Conservation (phyloP, 208 protist genomes). For the Leishmania martiniquensis region DNA sequence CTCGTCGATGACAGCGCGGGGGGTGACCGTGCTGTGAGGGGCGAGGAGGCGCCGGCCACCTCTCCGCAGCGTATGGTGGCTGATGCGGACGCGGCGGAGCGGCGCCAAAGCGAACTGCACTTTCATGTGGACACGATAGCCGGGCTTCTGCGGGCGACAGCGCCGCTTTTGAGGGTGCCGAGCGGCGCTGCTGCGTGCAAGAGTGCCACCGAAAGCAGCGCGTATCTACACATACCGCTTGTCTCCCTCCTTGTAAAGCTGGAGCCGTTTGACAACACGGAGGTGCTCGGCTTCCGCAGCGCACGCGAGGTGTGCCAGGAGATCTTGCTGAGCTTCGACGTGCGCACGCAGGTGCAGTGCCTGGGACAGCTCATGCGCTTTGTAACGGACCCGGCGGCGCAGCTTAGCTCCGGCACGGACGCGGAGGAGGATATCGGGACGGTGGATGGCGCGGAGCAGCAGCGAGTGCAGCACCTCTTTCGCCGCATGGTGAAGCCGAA, state of each 20-base stretch:
- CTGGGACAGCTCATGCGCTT: constrained; percentile 82
- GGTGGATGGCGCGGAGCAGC: constrained; percentile 29
- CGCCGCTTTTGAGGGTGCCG: constrained; percentile 62
- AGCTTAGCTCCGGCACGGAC: constrained; percentile 37
- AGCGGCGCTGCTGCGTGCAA: constrained; percentile 1
- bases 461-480: constrained; percentile 57
- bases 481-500: constrained; percentile 88
- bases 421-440: constrained; percentile 4
- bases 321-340: constrained; percentile 79
- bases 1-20: constrained; percentile 38
- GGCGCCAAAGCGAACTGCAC: constrained; percentile 29
- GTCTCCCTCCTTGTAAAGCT: constrained; percentile 84
- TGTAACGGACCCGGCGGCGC: constrained; percentile 62
- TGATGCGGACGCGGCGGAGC: constrained; percentile 6
- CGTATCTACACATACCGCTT: constrained; percentile 76
- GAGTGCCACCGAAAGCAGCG: constrained; percentile 6
- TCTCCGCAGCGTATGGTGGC: background rate
- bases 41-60: constrained; percentile 5
- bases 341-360: constrained; percentile 82
- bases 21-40: constrained; percentile 11
- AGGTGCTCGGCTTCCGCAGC: constrained; percentile 59
- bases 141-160: constrained; percentile 69
- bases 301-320: constrained; percentile 80
- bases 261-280: constrained; percentile 60
- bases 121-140: constrained; percentile 69